phyloP scores from a whole-genome alignment of 208 protist genomes.

The Crithidia thermophila region DNA sequence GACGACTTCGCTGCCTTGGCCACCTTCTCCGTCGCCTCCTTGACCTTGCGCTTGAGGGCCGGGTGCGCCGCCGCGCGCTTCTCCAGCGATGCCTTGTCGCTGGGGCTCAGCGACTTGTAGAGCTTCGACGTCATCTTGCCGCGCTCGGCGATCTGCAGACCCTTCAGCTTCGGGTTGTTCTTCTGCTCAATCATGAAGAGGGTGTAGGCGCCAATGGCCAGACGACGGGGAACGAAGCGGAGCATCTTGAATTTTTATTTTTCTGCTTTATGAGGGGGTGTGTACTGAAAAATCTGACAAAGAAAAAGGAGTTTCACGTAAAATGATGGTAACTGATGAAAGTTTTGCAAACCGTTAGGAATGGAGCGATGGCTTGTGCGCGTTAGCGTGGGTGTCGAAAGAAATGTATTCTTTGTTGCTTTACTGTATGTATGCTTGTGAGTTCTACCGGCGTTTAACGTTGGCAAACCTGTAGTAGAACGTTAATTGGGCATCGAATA shows the following conservation, averaged over 20 bases:
- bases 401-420: too few species aligned
- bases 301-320: too few species aligned
- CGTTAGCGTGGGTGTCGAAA: neutral
- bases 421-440: too few species aligned
- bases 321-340: too few species aligned
- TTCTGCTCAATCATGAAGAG: slow-evolving; percentile 91
- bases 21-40: slow-evolving; percentile 21
- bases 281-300: too few species aligned
- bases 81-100: slow-evolving; percentile 54
- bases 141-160: slow-evolving; percentile 69
- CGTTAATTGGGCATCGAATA: too few species aligned
- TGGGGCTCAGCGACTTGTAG: slow-evolving; percentile 67
- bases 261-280: neutral
- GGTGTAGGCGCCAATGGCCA: slow-evolving; percentile 77
- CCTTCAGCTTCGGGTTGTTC: slow-evolving; percentile 79
- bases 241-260: slow-evolving; percentile 43
- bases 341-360: too few species aligned
- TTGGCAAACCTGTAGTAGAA: too few species aligned
- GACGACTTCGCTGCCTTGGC: slow-evolving; percentile 21
- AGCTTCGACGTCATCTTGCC: slow-evolving; percentile 79
- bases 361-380: neutral
- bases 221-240: slow-evolving; percentile 56
- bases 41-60: slow-evolving; percentile 25
- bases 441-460: too few species aligned
- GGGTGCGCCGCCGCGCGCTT: slow-evolving; percentile 68